Evolutionary conservation across 176 grass and related monocot genomes (phyloP), one percentile per base, ranked within the genome.

Genomic region (maize (Zea mays)): DNA sequence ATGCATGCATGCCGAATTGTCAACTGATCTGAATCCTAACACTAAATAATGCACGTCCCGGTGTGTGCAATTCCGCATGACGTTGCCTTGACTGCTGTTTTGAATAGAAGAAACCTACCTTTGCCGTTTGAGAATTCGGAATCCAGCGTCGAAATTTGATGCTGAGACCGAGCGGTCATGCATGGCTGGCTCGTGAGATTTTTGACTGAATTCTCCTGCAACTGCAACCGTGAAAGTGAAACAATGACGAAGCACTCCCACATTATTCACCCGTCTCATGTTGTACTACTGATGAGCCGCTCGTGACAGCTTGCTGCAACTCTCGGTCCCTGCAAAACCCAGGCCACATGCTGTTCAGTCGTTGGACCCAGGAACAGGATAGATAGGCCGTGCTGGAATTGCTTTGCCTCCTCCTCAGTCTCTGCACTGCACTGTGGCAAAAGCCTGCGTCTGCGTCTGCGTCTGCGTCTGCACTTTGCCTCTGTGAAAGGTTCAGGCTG

Each of bases 401-500:
- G 27, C 27, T 27, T 27, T 27, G 27, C 27, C 27, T 35, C 4
- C 56, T 57, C 65, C 65, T 61, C 35, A 10, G 12, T 41, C 51
- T 36, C 37, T 52, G 12, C 12, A 0, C 3, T 33, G 74, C 74
- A 69, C 75, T 16, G 63, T 15, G 71, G 17, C 79, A 80, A 80
- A 71, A 72, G 82, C 82, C 82, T 84, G 71, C 73, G 0, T 16
- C 63, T 38, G n/a, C n/a, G n/a, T n/a, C n/a, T n/a, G n/a, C n/a
- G n/a, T 12, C 61, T 37, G 78, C 78, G 36, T 82, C 86, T 76
- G 81, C 71, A 65, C 76, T 71, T 64, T 84, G 81, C 75, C 56
- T 36, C 70, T 70, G 81, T 76, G 81, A 88, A 88, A 75, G 81
- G 71, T 64, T 74, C 70, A 47, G 76, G 44, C 52, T 76, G 71